Evolutionary conservation across 2,329 filamentous ascomycete species (phyloP).

Genomic region (Fusarium napiforme): DNA sequence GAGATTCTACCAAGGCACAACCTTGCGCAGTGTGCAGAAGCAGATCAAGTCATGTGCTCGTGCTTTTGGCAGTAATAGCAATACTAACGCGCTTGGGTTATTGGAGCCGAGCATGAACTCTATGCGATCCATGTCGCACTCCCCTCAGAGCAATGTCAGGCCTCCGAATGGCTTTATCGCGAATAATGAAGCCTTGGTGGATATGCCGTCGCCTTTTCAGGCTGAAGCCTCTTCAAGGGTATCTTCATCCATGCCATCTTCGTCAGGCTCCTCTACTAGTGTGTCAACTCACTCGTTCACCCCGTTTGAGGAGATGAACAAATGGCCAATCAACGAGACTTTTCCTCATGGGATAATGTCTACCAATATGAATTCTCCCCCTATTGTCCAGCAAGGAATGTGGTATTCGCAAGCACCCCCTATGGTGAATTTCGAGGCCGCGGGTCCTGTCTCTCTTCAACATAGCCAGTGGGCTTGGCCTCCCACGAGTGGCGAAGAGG

Average conservation of each 20-base stretch:
- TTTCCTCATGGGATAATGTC: slow-evolving; percentile 41
- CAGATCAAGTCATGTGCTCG: slow-evolving; percentile 45
- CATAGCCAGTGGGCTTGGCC: slow-evolving; percentile 46
- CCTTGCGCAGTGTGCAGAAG: slow-evolving; percentile 43
- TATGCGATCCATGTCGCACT: slow-evolving; percentile 36
- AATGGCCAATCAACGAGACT: slow-evolving; percentile 42
- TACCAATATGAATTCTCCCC: slow-evolving; percentile 26
- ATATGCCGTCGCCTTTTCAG: slow-evolving; percentile 24
- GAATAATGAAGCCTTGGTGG: slow-evolving; percentile 8
- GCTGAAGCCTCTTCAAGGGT: slow-evolving; percentile 31
- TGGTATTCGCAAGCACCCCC: slow-evolving; percentile 47
- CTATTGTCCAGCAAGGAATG: slow-evolving; percentile 35
- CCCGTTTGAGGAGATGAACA: slow-evolving; percentile 37
- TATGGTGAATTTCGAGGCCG: slow-evolving; percentile 47
- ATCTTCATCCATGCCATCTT: slow-evolving; percentile 41
- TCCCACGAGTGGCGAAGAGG: slow-evolving; percentile 33
- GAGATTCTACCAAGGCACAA: slow-evolving; percentile 42
- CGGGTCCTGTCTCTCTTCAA: slow-evolving; percentile 36
- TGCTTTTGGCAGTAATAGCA: slow-evolving; percentile 28
- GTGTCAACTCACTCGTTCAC: slow-evolving; percentile 38
- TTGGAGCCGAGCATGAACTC: slow-evolving; percentile 30
- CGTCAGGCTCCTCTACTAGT: slow-evolving; percentile 39
- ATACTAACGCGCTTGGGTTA: slow-evolving; percentile 33
- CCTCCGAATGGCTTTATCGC: slow-evolving; percentile 10
- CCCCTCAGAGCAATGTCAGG: slow-evolving; percentile 31